Base-by-base conservation (phyloP, 106 monocot species). In the Alisma plantagoaquatica region DNA sequence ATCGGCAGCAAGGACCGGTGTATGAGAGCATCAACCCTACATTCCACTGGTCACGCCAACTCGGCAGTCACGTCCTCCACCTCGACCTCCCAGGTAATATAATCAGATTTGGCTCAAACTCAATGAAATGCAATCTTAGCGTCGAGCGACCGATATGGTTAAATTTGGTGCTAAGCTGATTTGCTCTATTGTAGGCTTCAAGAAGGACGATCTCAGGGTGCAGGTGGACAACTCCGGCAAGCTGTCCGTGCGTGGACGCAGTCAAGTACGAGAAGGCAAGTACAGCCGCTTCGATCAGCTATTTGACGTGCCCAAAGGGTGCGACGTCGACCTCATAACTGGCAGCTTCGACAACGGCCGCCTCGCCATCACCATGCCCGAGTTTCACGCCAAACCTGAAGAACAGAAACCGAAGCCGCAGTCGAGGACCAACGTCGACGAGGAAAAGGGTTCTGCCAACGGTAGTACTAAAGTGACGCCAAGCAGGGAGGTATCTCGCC, bases 191-290 rank as follows among this genome's bases (percentile, higher is more conserved):
- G 18, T 14, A 69, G 68, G 68, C 27, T 69, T 69, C 44, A 53
- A 52, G 2, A 69, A 31, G 59, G 60, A 69, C 6, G 68, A 69
- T 17, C 27, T 69, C 29, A 59, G 2, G 21, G 68, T 69, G n/a
- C 27, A 53, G 31, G 41, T 69, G 10, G 60, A 69, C 53, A 47
- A n/a, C 29, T 28, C 57, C 12, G 49, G 58, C 42, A 69, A 60
- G 21, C 17, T 60, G 18, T 32, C 51, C 3, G 52, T 69, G 6
- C 27, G 25, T 5, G 59, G 60, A 4, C 32, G 11, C 41, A 69
- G 31, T 29, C 16, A 27, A 22, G 6, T 11, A 22, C 10, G 9
- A 3, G 67, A 50, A 14, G n/a, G 9, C 57, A 21, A 30, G 27
- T n/a, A 28, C 23, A 3, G 30, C 24, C 51, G 31, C 10, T 21